Conservation (phyloP, 75 land plant species). For the Picea sitchensis region DNA sequence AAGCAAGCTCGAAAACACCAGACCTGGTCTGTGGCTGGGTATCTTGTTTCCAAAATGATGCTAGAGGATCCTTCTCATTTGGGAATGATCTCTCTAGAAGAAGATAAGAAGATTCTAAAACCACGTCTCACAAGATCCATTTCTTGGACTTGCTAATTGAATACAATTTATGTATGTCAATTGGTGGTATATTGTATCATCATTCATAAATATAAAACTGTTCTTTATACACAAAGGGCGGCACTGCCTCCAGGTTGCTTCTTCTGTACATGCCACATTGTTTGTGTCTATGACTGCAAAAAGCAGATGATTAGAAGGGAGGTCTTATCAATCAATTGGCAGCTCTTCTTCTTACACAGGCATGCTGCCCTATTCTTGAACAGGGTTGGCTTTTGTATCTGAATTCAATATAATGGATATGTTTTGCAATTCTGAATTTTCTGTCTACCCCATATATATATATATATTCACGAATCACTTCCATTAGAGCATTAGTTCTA, state of each 20-base stretch:
- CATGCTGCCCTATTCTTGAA: neutral
- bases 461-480: neutral
- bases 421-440: neutral
- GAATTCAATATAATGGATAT: no score
- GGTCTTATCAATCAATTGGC: no score
- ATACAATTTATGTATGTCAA: neutral
- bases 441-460: neutral
- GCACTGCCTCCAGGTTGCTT: neutral
- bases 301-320: neutral
- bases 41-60: conserved; percentile 75
- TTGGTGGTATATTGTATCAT: neutral
- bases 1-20: conserved; percentile 79
- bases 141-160: conserved; percentile 36
- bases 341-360: neutral
- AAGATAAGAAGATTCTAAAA: conserved; percentile 57
- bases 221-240: neutral
- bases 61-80: conserved; percentile 80
- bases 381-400: no score
- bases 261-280: conserved; percentile 1
- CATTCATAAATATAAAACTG: conserved; percentile 3
- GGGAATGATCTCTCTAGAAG: conserved; percentile 72
- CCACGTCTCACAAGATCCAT: conserved; percentile 51
- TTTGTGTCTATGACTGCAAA: neutral
- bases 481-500: neutral
- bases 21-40: conserved; percentile 85